Evolutionary conservation across 495 filamentous ascomycete species (phyloP), one percentile per base, ranked within the genome.

Genomic region (Cercophora scortea): DNA sequence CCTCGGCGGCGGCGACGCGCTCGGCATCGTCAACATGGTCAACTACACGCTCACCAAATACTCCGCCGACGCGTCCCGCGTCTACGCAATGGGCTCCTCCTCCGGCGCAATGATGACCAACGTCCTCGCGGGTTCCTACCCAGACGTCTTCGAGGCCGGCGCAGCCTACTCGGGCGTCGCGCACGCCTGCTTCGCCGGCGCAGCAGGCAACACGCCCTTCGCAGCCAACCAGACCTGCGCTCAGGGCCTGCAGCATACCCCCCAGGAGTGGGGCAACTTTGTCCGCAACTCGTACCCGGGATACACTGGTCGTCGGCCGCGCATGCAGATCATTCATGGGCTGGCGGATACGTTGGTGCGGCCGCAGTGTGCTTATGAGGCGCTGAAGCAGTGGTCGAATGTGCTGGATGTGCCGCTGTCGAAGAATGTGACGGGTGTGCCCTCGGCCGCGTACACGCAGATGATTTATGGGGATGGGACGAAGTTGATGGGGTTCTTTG

Each of bases 61-160:
- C 64, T 64, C 52, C 13, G 79, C 53, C 39, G 75, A 83, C 61
- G 32, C 67, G 33, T 55, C 54, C 33, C 68, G 64, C 39, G 71
- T 81, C 32, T 81, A 73, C 50, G 76, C 73, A 18, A 79, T 75
- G 56, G 79, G 78, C 10, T 66, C 62, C 8, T 78, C 73, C 0
- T 80, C 77, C 12, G 79, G 79, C 19, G 79, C 68, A 40, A 82
- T 80, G 78, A 79, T 80, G 78, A 79, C 77, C 42, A 82, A 81
- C 57, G 77, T 81, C 17, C 56, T 84, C 60, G 78, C 73, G 7
- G 80, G 73, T 8, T 73, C 76, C 1, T 82, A 84, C 58, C 80
- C 79, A 11, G 72, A 81, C 18, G 61, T 82, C 12, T 83, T 82
- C 60, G 70, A 73, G 34, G 80, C 79, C 7, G 79, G 70, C 15